Evolutionary conservation across 2,329 filamentous ascomycete species (phyloP), one percentile per base, ranked within the genome.

Genomic region (Diaporthe nobilis): DNA sequence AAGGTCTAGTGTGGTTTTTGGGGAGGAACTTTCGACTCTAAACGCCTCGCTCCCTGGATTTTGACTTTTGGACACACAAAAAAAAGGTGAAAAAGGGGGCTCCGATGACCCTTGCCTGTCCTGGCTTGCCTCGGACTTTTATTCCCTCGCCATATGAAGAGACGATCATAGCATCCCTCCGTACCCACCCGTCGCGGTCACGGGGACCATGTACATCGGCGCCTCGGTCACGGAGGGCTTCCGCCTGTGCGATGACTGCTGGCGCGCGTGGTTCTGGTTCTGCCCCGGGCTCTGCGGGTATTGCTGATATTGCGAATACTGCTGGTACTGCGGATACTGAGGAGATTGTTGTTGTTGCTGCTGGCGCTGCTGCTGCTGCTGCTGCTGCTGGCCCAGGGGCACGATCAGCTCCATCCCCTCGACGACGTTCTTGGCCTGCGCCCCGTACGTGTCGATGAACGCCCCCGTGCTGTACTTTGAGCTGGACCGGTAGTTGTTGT

Each of bases 21-120:
- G 34, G 47, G 25, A 25, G 63, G 47, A 49, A 51, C 22, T 25
- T 39, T 42, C 65, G 34, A 70, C 65, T 70, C 65, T 70, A 55
- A 70, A 70, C 65, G 65, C 65, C 65, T 70, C 65, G 65, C 65
- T 70, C 65, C 47, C 65, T 68, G 25, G 22, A 10, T 68, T 28
- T 31, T 6, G 15, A 15, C 15, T 42, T 53, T 37, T 49, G 17
- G 6, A 13, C 20, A 13, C 17, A 37, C 7, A 51, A 51, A 17
- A 37, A 51, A 20, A 37, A 31, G 31, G 12, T 22, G 22, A 42
- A 28, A 13, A 20, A 5, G 2, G 7, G 31, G 13, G 3, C 20
- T 12, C 28, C 31, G 22, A 37, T 34, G 20, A 51, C 20, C 44
- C 31, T 20, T 22, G 44, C 3, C 63, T 37, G 44, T 15, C 4